Evolutionary conservation across 2,329 filamentous ascomycete genomes (phyloP).

Genomic region (Leptographium flavum): DNA sequence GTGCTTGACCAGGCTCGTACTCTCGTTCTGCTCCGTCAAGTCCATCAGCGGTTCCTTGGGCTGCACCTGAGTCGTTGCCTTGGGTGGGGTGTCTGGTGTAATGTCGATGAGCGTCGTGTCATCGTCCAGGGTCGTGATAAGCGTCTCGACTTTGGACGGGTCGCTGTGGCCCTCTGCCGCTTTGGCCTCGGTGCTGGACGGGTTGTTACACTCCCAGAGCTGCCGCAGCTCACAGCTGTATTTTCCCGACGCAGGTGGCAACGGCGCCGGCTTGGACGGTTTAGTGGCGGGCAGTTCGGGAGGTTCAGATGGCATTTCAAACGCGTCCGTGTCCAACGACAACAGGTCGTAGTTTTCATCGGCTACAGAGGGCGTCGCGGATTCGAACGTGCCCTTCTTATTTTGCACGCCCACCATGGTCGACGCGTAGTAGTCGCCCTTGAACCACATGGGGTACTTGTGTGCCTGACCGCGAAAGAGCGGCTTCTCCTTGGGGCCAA

Average conservation of each 20-base stretch:
- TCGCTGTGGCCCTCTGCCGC: too few relatives aligned
- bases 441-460: slow-evolving; percentile 7
- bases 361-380: too few relatives aligned
- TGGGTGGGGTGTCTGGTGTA: background rate
- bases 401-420: too few relatives aligned
- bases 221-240: slow-evolving; percentile 7
- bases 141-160: background rate
- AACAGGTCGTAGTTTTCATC: too few relatives aligned
- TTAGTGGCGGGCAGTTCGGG: background rate
- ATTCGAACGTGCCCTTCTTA: too few relatives aligned
- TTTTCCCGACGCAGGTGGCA: background rate
- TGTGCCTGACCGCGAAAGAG: slow-evolving; percentile 9
- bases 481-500: slow-evolving; percentile 11
- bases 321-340: background rate
- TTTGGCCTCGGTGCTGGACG: background rate
- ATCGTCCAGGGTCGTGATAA: slow-evolving; percentile 5
- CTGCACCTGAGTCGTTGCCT: background rate
- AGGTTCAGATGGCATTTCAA: background rate
- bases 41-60: background rate
- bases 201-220: slow-evolving; percentile 8
- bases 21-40: background rate
- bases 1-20: background rate
- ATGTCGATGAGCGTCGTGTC: background rate
- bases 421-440: slow-evolving; percentile 5
- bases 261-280: background rate